These are phyloP conservation scores for Davidsoniella eucalypti DNA, from an alignment of 2,329 filamentous ascomycete genomes.

Conservation along the genomic window DNA sequence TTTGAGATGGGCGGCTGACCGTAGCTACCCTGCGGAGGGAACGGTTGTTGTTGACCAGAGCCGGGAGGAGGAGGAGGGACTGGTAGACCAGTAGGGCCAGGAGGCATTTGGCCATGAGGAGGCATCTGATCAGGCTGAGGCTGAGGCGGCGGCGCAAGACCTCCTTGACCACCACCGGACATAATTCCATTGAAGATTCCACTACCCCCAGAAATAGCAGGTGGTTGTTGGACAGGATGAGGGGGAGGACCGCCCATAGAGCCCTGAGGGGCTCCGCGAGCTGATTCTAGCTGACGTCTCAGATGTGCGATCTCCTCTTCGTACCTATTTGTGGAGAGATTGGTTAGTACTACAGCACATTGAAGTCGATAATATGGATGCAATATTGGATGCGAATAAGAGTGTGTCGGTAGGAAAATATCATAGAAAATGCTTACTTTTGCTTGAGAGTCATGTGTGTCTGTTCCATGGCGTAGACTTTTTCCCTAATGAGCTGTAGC, in stretches of 20 bases:
- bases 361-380: not conserved
- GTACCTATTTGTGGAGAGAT: conserved; percentile 46
- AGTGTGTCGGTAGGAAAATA: not conserved
- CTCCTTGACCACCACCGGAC: conserved; percentile 71
- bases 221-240: conserved; percentile 67
- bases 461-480: conserved; percentile 86
- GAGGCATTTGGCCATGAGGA: conserved; percentile 33
- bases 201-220: conserved; percentile 78
- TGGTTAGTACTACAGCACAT: not conserved
- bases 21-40: conserved; percentile 59
- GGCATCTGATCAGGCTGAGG: conserved; percentile 49
- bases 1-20: conserved; percentile 41
- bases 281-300: conserved; percentile 69
- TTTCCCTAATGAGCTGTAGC: conserved; percentile 84
- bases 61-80: conserved; percentile 41
- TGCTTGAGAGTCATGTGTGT: conserved; percentile 74
- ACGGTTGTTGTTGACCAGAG: conserved; percentile 53
- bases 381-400: too few relatives aligned
- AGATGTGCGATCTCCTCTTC: conserved; percentile 79
- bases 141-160: conserved; percentile 60
- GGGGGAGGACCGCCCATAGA: conserved; percentile 52
- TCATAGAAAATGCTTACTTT: conserved; percentile 41
- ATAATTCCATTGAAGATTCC: conserved; percentile 94
- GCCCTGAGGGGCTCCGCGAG: conserved; percentile 43
- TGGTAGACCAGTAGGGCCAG: conserved; percentile 29